Base-by-base conservation (phyloP, 257 asterid genomes). In the Nicotiana tabacum region DNA sequence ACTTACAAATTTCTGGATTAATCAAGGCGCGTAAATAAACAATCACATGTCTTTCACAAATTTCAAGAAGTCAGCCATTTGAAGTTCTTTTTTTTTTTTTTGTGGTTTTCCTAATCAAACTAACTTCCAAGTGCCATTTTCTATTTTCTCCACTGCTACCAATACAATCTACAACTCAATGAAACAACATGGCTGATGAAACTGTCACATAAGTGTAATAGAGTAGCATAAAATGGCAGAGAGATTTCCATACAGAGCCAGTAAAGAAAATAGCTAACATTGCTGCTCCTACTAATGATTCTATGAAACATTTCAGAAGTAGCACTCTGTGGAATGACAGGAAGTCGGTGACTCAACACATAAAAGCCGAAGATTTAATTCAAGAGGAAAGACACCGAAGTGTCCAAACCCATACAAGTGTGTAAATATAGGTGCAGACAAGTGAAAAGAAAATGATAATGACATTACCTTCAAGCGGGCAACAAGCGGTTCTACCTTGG, bases 401-500 rank as follows among this genome's bases (percentile, higher is more conserved):
- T 0, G 15, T 46, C 16, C 5, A 2, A 43, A 5, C 78, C 13
- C 78, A 72, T 46, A 72, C 79, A 72, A 72, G 21, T 21, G 58
- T 46, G 61, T 46, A 72, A 72, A 27, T 72, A 72, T 70, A 33
- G 2, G 24, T 46, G 61, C 60, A 24, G 13, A 72, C 16, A n/a
- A 78, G 24, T 37, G 74, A 5, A 58, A 64, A 61, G 76, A 79
- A 62, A 58, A 29, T 80, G 60, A 62, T 58, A 48, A n/a, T 43
- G 24, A 56, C 77, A 81, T 89, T 87, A 94, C 98, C 92, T 94
- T 96, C 83, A 96, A 90, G 55, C 98, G 99, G 21, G 92, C 96
- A 80, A 96, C 98, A 77, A 94, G 98, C 46, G 99, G 95, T 81
- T 93, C 98, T 85, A 93, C 98, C 69, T 85, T 92, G 80, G 89